A percentile compares a stretch with the other conserved stretches of the same genome.
phyloP scores from a whole-genome alignment of 768 basidiomycete species.

The Mycena capillaripes region DNA sequence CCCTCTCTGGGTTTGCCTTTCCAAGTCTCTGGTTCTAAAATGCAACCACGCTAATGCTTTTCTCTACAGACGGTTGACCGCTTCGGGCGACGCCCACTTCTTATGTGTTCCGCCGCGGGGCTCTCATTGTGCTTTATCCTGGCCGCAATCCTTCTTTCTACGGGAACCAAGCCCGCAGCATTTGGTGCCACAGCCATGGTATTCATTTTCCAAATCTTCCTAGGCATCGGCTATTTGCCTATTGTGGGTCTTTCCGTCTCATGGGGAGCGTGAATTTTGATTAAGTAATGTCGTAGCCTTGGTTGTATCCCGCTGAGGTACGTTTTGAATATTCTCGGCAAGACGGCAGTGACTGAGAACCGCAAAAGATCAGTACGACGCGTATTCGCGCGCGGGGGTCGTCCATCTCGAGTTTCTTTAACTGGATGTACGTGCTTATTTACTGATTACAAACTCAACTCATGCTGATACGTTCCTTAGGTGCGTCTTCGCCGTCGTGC shows the following conservation, averaged over 20 bases:
- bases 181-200: slow-evolving; percentile 57
- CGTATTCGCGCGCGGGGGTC: slow-evolving; percentile 52
- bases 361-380: slow-evolving; percentile 51
- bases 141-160: slow-evolving; percentile 50
- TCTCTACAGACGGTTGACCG: slow-evolving; percentile 53
- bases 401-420: slow-evolving; percentile 50
- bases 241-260: slow-evolving; percentile 46
- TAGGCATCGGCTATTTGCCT: slow-evolving; percentile 55
- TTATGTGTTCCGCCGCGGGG: slow-evolving; percentile 55
- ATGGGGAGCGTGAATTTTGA: neutral
- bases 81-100: slow-evolving; percentile 52
- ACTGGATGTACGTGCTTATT: slow-evolving; percentile 42
- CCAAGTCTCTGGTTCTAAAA: neutral
- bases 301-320: slow-evolving; percentile 27
- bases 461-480: slow-evolving; percentile 24
- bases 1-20: slow-evolving; percentile 54
- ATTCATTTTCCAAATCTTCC: slow-evolving; percentile 57
- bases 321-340: neutral
- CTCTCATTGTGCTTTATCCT: slow-evolving; percentile 55
- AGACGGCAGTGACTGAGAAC: neutral
- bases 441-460: neutral
- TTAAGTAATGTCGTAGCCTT: neutral
- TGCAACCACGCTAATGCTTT: neutral
- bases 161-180: slow-evolving; percentile 49
- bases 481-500: slow-evolving; percentile 56